Percentiles rank a stretch among this genome's conserved stretches.
Conservation (phyloP, 208 protist species). For the Acanthamoeba castellanii region DNA sequence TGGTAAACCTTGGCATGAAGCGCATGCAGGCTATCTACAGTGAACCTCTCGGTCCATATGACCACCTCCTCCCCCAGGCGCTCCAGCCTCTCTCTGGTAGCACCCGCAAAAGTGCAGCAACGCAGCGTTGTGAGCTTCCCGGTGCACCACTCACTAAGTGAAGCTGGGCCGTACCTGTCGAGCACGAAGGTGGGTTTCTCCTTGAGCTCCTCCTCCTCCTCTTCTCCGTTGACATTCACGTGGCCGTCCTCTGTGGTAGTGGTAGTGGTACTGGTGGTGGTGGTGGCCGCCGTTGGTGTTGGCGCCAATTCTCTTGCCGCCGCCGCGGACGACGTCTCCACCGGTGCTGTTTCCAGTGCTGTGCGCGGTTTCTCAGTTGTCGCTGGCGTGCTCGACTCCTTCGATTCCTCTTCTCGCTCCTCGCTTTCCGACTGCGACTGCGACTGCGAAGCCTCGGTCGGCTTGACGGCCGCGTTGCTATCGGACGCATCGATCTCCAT, state of each 20-base stretch:
- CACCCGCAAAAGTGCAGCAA: neutral
- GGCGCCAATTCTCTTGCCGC: neutral
- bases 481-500: neutral
- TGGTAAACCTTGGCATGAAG: conserved; percentile 71
- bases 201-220: neutral
- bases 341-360: too few relatives aligned
- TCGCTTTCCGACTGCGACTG: neutral
- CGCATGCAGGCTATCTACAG: conserved; percentile 71
- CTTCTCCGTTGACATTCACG: neutral
- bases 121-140: neutral
- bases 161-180: neutral
- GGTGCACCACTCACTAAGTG: too few relatives aligned
- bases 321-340: neutral
- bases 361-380: too few relatives aligned
- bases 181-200: conserved; percentile 24
- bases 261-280: neutral
- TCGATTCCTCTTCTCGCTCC: neutral
- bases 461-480: neutral
- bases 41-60: conserved; percentile 40
- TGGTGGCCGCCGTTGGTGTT: neutral
- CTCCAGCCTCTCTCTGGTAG: neutral
- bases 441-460: neutral
- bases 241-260: neutral
- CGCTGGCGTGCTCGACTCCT: too few relatives aligned
- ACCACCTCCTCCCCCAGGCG: conserved; percentile 12